Conservation (phyloP, 768 basidiomycete species). For the Russula lepida region DNA sequence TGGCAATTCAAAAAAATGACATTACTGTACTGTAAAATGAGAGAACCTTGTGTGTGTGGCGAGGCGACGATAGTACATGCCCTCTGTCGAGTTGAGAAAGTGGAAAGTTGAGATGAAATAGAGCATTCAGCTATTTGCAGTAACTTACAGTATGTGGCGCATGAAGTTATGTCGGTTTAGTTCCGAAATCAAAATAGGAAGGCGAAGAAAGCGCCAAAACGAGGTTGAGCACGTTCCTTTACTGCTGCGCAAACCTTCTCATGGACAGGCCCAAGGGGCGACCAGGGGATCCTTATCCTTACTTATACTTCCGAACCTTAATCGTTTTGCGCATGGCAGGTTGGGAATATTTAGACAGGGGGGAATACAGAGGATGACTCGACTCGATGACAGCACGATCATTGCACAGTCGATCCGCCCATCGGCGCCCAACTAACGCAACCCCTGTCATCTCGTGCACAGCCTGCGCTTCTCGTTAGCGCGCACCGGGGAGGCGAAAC, state of each 20-base stretch:
- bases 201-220: neutral
- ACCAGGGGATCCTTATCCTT: neutral
- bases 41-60: no score
- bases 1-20: no score
- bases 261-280: neutral
- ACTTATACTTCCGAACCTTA: conserved; percentile 6
- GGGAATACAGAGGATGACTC: neutral
- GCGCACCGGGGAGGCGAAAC: neutral
- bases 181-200: neutral
- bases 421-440: conserved; percentile 18
- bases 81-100: neutral
- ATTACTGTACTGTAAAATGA: no score
- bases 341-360: neutral
- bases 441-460: conserved; percentile 13
- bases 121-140: neutral
- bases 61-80: neutral
- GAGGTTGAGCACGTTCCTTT: neutral
- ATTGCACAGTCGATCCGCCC: conserved; percentile 19
- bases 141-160: neutral
- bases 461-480: neutral
- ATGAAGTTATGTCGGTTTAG: neutral
- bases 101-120: neutral
- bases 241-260: neutral
- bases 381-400: conserved; percentile 5
- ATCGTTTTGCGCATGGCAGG: neutral